Conservation (phyloP, 257 asterid genomes). For the Solanum ossicruentum region DNA sequence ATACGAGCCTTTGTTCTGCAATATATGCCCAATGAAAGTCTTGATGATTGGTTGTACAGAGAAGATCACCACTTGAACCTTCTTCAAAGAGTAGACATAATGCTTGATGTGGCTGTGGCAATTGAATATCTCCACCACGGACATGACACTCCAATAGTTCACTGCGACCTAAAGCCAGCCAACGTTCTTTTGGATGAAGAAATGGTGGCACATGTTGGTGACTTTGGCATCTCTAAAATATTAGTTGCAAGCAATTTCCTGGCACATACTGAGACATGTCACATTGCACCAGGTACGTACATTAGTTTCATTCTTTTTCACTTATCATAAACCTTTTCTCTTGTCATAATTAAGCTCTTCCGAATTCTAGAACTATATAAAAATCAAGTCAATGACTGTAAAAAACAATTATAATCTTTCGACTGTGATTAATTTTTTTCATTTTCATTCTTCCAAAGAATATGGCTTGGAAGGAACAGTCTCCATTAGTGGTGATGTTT, state of each 20-base stretch:
- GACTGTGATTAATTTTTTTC: background rate
- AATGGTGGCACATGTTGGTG: constrained; percentile 2
- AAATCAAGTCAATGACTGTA: background rate
- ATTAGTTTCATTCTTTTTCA: background rate
- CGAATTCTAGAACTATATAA: background rate
- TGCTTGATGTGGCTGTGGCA: constrained; percentile 24
- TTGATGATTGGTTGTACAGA: constrained; percentile 14
- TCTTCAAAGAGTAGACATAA: constrained; percentile 7
- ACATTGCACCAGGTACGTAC: constrained; percentile 26
- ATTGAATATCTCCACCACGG: constrained; percentile 27
- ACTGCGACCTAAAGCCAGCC: constrained; percentile 27
- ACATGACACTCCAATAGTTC: constrained; percentile 5
- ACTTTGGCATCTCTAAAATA: constrained; percentile 29
- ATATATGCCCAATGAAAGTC: constrained; percentile 26
- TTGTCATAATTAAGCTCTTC: background rate
- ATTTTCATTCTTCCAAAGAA: background rate
- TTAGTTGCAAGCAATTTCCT: background rate
- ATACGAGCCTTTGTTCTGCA: constrained; percentile 15
- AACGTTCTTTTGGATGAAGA: constrained; percentile 24
- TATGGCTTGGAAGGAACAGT: constrained; percentile 24
- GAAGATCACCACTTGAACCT: constrained; percentile 3
- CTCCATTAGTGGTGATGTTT: constrained; percentile 15
- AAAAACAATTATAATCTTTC: background rate
- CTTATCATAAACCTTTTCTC: background rate
- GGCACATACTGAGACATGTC: constrained; percentile 15